Evolutionary conservation across 768 basidiomycete species (phyloP), one percentile per base, ranked within the genome.

Genomic region (Hypholoma fasciculare): DNA sequence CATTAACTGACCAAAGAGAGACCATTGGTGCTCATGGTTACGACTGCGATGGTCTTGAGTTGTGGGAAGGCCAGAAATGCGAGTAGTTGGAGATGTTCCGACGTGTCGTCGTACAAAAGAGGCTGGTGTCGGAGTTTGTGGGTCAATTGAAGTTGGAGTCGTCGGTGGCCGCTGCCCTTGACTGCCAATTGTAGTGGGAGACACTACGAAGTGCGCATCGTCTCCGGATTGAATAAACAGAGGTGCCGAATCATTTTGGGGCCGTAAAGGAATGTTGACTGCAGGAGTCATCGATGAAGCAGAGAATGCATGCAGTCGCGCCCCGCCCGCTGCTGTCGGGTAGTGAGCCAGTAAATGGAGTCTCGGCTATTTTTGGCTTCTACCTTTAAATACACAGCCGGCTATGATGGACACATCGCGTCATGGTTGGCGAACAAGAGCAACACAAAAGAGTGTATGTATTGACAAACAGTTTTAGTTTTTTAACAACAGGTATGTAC

Each of bases 1-100:
- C 86, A 90, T 88, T 40, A 88, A 68, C 67, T 90, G 86, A 7
- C 80, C 83, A 62, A 90, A 90, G 5, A 90, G 71, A 0, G 86
- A 74, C 89, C 89, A 90, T 73, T 80, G 74, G n/a, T 70, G 70
- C 7, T 73, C 67, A 13, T 67, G 65, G 14, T 62, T 58, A 12
- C 57, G 64, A 34, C 59, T 58, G 19, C 43, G 59, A n/a, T 40
- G 47, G 47, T 53, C 56, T 53, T 52, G 44, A 12, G 56, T 17
- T 26, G 50, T 43, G n/a, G 36, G 46, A 37, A 37, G 49, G 27
- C 17, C 34, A 36, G 57, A 51, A 7, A 53, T 43, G 11, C 44
- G 44, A 46, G 47, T n/a, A 44, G 52, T 38, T 46, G 23, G 49
- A 49, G 54, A 49, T 16, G 55, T n/a, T 11, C 30, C 34, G n/a